A percentile compares a stretch with the other conserved stretches of the same genome.
Conservation (phyloP, 2,329 filamentous ascomycete genomes). For the Fusarium ramigenum region DNA sequence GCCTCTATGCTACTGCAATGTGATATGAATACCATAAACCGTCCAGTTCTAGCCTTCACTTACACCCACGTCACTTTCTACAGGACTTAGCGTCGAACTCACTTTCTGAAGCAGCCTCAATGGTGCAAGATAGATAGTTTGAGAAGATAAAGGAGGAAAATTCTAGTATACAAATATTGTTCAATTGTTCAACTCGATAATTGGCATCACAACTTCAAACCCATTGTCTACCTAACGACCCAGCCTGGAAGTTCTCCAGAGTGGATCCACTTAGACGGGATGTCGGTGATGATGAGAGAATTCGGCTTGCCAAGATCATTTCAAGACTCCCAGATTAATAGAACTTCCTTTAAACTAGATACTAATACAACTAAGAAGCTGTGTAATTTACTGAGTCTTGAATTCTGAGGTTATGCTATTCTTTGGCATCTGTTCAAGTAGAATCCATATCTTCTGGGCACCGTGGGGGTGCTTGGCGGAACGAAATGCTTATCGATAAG, state of each 20-base stretch:
- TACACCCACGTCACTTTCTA: background rate
- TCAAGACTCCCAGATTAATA: accelerated
- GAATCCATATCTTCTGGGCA: background rate
- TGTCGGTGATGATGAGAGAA: background rate
- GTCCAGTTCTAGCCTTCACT: background rate
- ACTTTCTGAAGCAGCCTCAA: background rate
- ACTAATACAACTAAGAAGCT: background rate
- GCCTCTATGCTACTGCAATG: background rate
- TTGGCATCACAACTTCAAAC: background rate
- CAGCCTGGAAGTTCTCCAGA: background rate
- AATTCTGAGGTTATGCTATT: too few species aligned
- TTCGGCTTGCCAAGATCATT: background rate
- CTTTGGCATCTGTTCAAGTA: background rate
- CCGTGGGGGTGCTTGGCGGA: background rate
- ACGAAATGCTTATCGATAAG: slow-evolving; percentile 34
- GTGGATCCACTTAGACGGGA: background rate
- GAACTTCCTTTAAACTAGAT: too few species aligned
- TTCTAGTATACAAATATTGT: background rate
- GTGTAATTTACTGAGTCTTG: background rate
- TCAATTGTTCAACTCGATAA: background rate
- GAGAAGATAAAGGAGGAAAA: accelerated
- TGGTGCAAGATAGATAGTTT: background rate
- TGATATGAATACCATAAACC: background rate
- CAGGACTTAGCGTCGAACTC: background rate
- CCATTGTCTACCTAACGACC: background rate